Percentiles rank a stretch among this genome's conserved stretches.
Evolutionary conservation across 2,329 filamentous ascomycete genomes (phyloP).

Genomic region (Beauveria scarabaeidicola): DNA sequence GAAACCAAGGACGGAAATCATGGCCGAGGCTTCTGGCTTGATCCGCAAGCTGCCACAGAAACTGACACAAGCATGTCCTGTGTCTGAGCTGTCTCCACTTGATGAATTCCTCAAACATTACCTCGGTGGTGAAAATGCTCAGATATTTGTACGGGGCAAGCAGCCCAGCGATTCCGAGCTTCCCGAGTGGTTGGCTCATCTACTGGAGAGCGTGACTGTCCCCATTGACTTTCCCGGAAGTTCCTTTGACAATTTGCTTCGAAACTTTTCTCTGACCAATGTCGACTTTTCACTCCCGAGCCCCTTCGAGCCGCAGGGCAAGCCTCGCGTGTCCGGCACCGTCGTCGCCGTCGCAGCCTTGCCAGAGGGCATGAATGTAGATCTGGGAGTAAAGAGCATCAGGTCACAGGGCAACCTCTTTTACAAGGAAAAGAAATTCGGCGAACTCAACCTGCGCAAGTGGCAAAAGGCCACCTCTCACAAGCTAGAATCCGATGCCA

Average conservation of each 20-base stretch:
- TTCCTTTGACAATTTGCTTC: slow-evolving; percentile 73
- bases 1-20: slow-evolving; percentile 57
- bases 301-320: slow-evolving; percentile 62
- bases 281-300: slow-evolving; percentile 82
- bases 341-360: slow-evolving; percentile 71
- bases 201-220: slow-evolving; percentile 73
- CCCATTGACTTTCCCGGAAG: slow-evolving; percentile 78
- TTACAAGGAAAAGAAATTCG: slow-evolving; percentile 70
- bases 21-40: slow-evolving; percentile 61
- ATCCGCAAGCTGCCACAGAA: slow-evolving; percentile 66
- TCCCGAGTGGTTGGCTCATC: slow-evolving; percentile 72
- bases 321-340: slow-evolving; percentile 74
- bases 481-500: slow-evolving; percentile 47
- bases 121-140: slow-evolving; percentile 69
- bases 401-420: slow-evolving; percentile 72
- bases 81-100: slow-evolving; percentile 70
- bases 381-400: slow-evolving; percentile 68
- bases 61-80: slow-evolving; percentile 66
- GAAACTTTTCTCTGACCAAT: slow-evolving; percentile 77
- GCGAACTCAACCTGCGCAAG: slow-evolving; percentile 65
- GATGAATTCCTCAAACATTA: slow-evolving; percentile 76
- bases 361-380: slow-evolving; percentile 80
- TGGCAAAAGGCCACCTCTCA: slow-evolving; percentile 84
- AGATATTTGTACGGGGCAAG: slow-evolving; percentile 75
- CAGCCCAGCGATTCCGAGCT: slow-evolving; percentile 56